Evolutionary conservation across 2,329 filamentous ascomycete species (phyloP), one percentile per base, ranked within the genome.

Genomic region (Fusarium tanahbumbuense): DNA sequence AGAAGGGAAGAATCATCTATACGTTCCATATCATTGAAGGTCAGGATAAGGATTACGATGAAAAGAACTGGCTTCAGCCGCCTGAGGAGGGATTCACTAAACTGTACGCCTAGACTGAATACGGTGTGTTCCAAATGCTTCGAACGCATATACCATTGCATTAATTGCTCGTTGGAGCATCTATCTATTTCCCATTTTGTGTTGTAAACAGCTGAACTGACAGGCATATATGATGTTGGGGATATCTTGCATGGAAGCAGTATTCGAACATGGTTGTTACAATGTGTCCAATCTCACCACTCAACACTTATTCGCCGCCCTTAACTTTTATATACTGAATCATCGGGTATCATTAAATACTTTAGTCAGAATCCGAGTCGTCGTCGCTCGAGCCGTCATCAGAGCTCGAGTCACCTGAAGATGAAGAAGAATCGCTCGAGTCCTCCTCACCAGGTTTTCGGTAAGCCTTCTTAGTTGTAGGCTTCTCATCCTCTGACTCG

Each of bases 1-100:
- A 86, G 70, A 95, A 93, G 84, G 94, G 94, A 23, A 86, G 95
- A 71, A 97, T 96, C 78, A 97, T 98, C 56, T 99, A 98, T 81
- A 98, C 96, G 0, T 99, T 98, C 79, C 96, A 99, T 83, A 88
- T 97, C 61, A 98, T 98, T 76, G 96, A 98, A 82, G 92, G 92
- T 0, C 87, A 91, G 22, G 86, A 81, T 1, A 84, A 89, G 45
- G 84, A 83, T 57, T 99, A 98, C 79, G 96, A 98, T 80, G 87
- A 87, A 81, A 86, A 86, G 81, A 99, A 99, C 81, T 98, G 96
- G 96, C 81, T 99, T 79, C 95, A 98, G 83, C 93, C 94, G 61
- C 91, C 93, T 0, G 83, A 85, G 42, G 87, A 88, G 44, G 94
- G 93, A 0, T 98, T 99, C 77, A 94, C 92, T 9, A 91, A 82